Evolutionary conservation across 208 protist species (phyloP), one percentile per base, ranked within the genome.

Genomic region (Trypanosoma lewisi): DNA sequence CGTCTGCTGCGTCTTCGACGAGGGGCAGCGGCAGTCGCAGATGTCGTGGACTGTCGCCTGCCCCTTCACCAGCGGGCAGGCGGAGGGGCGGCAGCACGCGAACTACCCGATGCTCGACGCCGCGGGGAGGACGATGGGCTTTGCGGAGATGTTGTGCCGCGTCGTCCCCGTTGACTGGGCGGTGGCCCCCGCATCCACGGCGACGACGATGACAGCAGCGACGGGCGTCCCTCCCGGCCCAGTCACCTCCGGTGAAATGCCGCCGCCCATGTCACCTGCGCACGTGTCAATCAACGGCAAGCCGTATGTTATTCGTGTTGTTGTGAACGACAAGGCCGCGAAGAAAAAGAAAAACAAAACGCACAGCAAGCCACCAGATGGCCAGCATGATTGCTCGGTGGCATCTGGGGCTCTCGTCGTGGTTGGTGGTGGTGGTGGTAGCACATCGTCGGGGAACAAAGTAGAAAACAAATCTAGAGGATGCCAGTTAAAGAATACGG

Each of bases 231-330:
- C 33, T 51, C 19, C 55, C 21, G 21, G 50, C 5, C 16, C 63
- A 14, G 16, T 49, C 50, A 59, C 58, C 27, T 21, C 52, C 2
- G 16, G 42, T 9, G 21, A 8, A 16, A 31, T 33, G n/a, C 1
- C n/a, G 37, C 44, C 30, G 17, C 11, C 36, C 36, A 50, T 6
- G 6, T 28, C 33, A 16, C 44, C 56, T 27, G 49, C 2, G 17
- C 0, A 36, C 0, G 34, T 63, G 0, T 41, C 25, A 17, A 52
- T 69, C 0, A 64, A 70, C 36, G 79, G 82, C 9, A 87, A 84
- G 65, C 85, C 85, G n/a, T 91, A 92, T 63, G 86, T 91, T 67
- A 73, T 95, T 47, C 89, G 89, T 37, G 89, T 95, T 1, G 70
- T 95, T n/a, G 70, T 92, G 4, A 65, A 83, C 45, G 67, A 73